Evolutionary conservation across 331 rosid species (phyloP), one percentile per base, ranked within the genome.

Genomic region (Rosa hybrid): DNA sequence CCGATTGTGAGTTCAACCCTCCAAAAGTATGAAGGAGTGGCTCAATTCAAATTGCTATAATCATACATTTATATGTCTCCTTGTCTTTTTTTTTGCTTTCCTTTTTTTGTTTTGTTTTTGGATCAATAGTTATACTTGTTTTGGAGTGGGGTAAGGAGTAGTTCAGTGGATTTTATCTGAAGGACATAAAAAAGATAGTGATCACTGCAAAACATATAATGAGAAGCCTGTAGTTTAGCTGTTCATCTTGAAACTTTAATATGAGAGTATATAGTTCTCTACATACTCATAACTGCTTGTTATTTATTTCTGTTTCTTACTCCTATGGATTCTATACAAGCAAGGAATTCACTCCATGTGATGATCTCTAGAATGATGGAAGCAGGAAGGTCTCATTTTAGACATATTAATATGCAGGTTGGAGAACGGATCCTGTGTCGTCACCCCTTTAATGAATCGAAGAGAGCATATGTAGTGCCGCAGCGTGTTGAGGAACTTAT

Each of bases 381-480:
- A 60, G 56, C 46, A 56, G 20, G 57, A 70, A 44, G 13, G 30
- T 49, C 69, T 11, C 38, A 25, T 75, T 57, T 50, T 76, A 12
- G 75, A 74, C 81, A 69, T 34, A 51, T 86, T 76, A 45, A 25
- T 69, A n/a, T 78, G 72, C 90, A 96, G 99, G 98, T 90, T 7
- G 99, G 99, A 77, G 97, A 93, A 83, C 82, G 99, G 77, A 90
- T 90, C 72, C 81, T 96, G 75, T 96, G 97, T 77, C 97, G 99
- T 76, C 99, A 96, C 86, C 99, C 99, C 51, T 96, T 96, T 70
- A 94, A 90, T 79, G 99, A 96, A 86, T 96, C 99, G 60, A 96
- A 96, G 84, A 90, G 99, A 86, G 99, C 99, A 50, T 96, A 90
- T 49, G 99, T 96, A 78, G 98, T 96, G 88, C 99, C 99, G 17